A percentile compares a stretch with the other conserved stretches of the same genome.
Evolutionary conservation across 768 basidiomycete species (phyloP).

Genomic region (Termitomyces bulborhizus): DNA sequence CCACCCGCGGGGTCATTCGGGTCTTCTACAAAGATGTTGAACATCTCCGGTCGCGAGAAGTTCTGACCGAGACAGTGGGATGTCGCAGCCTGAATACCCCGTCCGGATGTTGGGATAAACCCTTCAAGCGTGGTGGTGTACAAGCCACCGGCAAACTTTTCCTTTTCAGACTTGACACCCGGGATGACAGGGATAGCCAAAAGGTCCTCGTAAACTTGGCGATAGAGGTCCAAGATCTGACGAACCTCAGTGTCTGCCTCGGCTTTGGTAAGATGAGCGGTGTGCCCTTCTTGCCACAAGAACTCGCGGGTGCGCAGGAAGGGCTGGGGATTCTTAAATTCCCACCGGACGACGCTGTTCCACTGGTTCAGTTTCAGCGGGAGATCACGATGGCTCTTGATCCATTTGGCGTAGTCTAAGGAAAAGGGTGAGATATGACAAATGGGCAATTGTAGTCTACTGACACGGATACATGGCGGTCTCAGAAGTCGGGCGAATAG

Average conservation of each 20-base stretch:
- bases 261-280: conserved; percentile 80
- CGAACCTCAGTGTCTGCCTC: conserved; percentile 92
- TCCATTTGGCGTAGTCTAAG: conserved; percentile 98
- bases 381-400: conserved; percentile 93
- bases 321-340: conserved; percentile 99
- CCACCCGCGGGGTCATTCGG: conserved; percentile 66
- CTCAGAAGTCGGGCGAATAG: conserved; percentile 97
- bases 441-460: conserved; percentile 18
- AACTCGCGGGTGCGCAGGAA: conserved; percentile 99
- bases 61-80: conserved; percentile 98
- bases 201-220: conserved; percentile 92
- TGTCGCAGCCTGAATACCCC: conserved; percentile 97
- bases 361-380: conserved; percentile 97
- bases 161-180: conserved; percentile 97
- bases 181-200: conserved; percentile 97
- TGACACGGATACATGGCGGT: conserved; percentile 98
- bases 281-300: conserved; percentile 99
- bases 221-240: conserved; percentile 93
- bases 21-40: conserved; percentile 95
- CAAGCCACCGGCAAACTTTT: conserved; percentile 96
- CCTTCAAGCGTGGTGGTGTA: conserved; percentile 99
- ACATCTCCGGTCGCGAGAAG: conserved; percentile 95
- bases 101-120: conserved; percentile 94
- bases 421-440: background rate
- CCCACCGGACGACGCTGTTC: conserved; percentile 99